Base-by-base conservation (phyloP, 257 asterid genomes). In the Forsythia suspensa region DNA sequence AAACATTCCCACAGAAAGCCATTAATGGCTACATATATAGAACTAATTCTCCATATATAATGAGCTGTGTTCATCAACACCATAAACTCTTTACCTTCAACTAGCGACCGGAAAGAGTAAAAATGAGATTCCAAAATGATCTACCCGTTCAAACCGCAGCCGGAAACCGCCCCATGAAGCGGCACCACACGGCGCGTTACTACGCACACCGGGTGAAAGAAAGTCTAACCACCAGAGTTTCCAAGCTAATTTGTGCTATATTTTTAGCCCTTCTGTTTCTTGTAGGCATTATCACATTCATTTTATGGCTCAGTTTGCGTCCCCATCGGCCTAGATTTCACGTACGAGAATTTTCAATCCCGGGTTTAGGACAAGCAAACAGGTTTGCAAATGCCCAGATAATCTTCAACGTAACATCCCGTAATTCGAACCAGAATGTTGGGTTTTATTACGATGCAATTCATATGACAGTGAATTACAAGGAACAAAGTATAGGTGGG, bases 311-410 rank as follows among this genome's bases (percentile, higher is more conserved):
- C 43, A 91, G 97, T 73, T 77, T 96, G 16, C 94, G 98, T n/a
- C 99, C 99, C 43, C 99, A 96, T 82, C 81, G 98, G 46, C 99
- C 99, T 44, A 68, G 97, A 9, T 84, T 96, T 86, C 86, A 79
- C 86, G 39, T 92, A 75, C 86, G 86, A 0, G 88, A 85, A 2
- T 94, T 96, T 78, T 88, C 97, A 0, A 75, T 93, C 11, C 98
- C 91, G 10, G 87, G 83, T 3, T 16, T 88, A 36, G 81, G 85
- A 61, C 90, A 85, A 39, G 76, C 52, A 59, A 75, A 42, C 15
- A 94, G 97, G 8, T 83, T 77, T 69, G 82, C 80, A 4, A 83
- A 82, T 37, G 89, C 90, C 61, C 86, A 77, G 69, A 80, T 95
- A 16, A 29, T 81, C 80, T 94, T 88, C 90, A 91, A 90, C 66